Evolutionary conservation across 148 eudicot genomes (phyloP).

Genomic region (Arbutus unedo): DNA sequence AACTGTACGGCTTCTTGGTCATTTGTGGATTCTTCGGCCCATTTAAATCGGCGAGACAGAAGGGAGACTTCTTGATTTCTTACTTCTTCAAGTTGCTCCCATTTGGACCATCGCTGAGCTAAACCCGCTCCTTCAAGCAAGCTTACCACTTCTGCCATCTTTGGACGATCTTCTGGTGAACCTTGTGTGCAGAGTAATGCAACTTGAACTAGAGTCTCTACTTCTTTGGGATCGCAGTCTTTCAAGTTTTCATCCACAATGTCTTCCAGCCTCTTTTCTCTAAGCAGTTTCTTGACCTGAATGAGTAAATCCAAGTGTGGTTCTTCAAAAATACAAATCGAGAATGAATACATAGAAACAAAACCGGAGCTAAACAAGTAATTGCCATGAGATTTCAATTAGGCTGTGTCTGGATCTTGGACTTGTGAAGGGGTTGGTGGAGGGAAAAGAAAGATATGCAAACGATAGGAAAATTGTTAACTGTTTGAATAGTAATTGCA

Average conservation of each 20-base stretch:
- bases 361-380: neutral
- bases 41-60: slow-evolving; percentile 55
- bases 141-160: slow-evolving; percentile 71
- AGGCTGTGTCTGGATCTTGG: neutral
- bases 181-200: slow-evolving; percentile 87
- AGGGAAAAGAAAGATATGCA: neutral
- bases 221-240: slow-evolving; percentile 59
- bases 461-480: neutral
- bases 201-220: slow-evolving; percentile 70
- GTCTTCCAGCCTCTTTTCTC: slow-evolving; percentile 62
- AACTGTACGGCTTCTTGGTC: slow-evolving; percentile 82
- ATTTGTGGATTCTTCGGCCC: slow-evolving; percentile 76
- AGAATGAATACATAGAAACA: neutral
- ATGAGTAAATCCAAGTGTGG: neutral
- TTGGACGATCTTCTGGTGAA: slow-evolving; percentile 83
- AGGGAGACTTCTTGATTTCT: slow-evolving; percentile 57
- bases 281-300: slow-evolving; percentile 76
- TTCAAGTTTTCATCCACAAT: slow-evolving; percentile 74
- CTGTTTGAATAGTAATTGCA: neutral
- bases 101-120: slow-evolving; percentile 78
- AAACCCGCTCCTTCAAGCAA: slow-evolving; percentile 79
- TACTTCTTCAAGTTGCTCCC: slow-evolving; percentile 77
- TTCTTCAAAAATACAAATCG: neutral
- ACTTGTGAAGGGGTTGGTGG: neutral
- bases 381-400: neutral